phyloP scores from a whole-genome alignment of 2,329 filamentous ascomycete genomes.

The Teratosphaeria nubilosa region DNA sequence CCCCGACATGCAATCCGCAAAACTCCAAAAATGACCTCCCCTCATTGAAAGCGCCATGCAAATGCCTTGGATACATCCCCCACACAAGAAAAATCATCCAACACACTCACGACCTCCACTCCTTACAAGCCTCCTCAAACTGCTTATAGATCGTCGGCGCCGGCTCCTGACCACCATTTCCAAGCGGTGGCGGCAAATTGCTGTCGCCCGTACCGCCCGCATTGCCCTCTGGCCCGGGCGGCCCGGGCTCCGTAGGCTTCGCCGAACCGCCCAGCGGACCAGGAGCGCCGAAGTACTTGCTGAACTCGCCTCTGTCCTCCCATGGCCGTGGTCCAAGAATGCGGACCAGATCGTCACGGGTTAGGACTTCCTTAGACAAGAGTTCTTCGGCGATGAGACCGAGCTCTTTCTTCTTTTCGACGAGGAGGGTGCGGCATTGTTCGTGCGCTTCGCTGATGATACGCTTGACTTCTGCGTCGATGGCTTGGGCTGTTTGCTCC shows the following conservation, averaged over 20 bases:
- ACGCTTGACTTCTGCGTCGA: constrained; percentile 81
- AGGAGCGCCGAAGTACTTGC: constrained; percentile 68
- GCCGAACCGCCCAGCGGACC: constrained; percentile 3
- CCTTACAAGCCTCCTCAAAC: constrained; percentile 11
- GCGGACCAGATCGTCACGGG: constrained; percentile 83
- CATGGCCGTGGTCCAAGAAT: constrained; percentile 77
- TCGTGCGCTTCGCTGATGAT: constrained; percentile 90
- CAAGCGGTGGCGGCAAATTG: constrained; percentile 12
- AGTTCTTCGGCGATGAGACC: constrained; percentile 88
- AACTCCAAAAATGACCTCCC: neutral
- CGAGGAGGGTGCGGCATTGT: constrained; percentile 74
- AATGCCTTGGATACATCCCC: neutral
- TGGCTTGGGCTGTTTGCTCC: constrained; percentile 83
- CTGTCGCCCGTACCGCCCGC: constrained; percentile 2
- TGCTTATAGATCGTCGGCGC: constrained; percentile 20
- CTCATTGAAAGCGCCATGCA: neutral
- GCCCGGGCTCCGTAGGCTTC: constrained; percentile 4
- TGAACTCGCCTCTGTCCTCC: constrained; percentile 77
- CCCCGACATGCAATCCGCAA: neutral
- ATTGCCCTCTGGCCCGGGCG: constrained; percentile 3
- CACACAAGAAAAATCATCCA: neutral
- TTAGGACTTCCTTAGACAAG: constrained; percentile 80
- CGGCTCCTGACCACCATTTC: constrained; percentile 12
- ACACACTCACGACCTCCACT: constrained; percentile 4
- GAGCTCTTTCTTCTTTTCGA: constrained; percentile 78